Evolutionary conservation across 129 eudicot species (phyloP).

Genomic region (Artemisia tridentata): DNA sequence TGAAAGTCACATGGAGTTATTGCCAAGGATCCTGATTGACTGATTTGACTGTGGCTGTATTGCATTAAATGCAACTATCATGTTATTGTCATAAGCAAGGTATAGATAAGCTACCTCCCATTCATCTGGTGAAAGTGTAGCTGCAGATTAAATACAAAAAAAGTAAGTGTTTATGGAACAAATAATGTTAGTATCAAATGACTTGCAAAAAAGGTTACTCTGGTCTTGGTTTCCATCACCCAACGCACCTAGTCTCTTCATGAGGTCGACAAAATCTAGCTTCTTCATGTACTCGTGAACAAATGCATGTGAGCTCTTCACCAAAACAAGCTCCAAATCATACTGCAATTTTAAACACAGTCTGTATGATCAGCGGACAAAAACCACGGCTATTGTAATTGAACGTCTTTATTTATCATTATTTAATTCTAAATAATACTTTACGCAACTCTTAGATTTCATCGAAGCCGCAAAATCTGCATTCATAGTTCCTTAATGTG

Average conservation of each 20-base stretch:
- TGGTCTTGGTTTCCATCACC: slow-evolving; percentile 93
- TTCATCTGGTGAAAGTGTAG: slow-evolving; percentile 85
- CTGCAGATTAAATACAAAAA: slow-evolving; percentile 34
- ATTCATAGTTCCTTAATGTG: too few species aligned
- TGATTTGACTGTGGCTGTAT: too few species aligned
- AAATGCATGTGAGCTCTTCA: slow-evolving; percentile 77
- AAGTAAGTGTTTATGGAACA: background rate
- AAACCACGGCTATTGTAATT: background rate
- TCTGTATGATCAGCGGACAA: slow-evolving; percentile 1
- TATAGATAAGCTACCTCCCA: slow-evolving; percentile 98
- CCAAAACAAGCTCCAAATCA: slow-evolving; percentile 91
- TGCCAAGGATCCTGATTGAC: too few species aligned
- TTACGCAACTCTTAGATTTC: too few species aligned
- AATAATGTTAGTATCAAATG: background rate
- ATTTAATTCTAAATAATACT: too few species aligned
- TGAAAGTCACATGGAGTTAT: too few species aligned
- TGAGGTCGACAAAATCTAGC: slow-evolving; percentile 79
- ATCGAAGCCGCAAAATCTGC: too few species aligned
- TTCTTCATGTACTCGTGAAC: slow-evolving; percentile 90
- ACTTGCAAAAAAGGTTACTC: slow-evolving; percentile 41
- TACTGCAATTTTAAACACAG: slow-evolving; percentile 51
- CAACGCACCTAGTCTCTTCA: slow-evolving; percentile 96
- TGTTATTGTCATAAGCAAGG: slow-evolving; percentile 57
- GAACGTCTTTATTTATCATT: background rate
- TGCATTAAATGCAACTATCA: too few species aligned